These are phyloP conservation scores for Talaromyces sp. DNA, from an alignment of 2,329 filamentous ascomycete species.

Conservation along the genomic window DNA sequence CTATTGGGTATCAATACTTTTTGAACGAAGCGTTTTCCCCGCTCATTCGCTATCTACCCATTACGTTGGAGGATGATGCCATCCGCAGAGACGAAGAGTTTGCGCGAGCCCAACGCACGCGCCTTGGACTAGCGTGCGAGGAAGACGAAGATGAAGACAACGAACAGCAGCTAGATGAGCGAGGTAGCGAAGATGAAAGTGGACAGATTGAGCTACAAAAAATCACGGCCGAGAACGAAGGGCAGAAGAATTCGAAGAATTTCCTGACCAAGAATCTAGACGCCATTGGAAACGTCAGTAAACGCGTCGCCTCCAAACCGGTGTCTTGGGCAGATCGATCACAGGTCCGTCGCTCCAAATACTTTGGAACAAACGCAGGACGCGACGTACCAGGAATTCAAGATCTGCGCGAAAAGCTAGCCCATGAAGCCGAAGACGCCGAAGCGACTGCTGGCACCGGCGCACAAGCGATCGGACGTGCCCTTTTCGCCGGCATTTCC, in stretches of 20 bases:
- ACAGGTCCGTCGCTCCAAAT: slow-evolving; percentile 35
- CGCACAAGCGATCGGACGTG: slow-evolving; percentile 62
- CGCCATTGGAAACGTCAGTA: slow-evolving; percentile 14
- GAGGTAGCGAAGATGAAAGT: background rate
- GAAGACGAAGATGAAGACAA: slow-evolving; percentile 46
- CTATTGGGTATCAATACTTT: slow-evolving; percentile 70
- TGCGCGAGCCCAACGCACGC: slow-evolving; percentile 67
- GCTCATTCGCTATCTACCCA: slow-evolving; percentile 81
- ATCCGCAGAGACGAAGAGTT: slow-evolving; percentile 88
- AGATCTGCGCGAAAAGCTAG: slow-evolving; percentile 32
- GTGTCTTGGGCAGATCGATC: slow-evolving; percentile 42
- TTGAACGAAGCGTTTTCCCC: slow-evolving; percentile 81
- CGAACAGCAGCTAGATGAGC: slow-evolving; percentile 13
- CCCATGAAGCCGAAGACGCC: slow-evolving; percentile 54
- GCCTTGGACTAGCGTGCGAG: slow-evolving; percentile 58
- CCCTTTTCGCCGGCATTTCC: slow-evolving; percentile 79
- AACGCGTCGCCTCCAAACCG: slow-evolving; percentile 17
- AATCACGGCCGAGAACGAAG: slow-evolving; percentile 24
- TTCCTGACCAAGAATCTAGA: slow-evolving; percentile 11
- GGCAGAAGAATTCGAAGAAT: background rate
- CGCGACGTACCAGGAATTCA: slow-evolving; percentile 28
- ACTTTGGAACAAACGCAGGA: slow-evolving; percentile 33
- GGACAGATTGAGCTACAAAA: slow-evolving; percentile 44
- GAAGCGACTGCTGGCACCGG: slow-evolving; percentile 63
- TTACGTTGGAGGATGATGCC: slow-evolving; percentile 93